These are phyloP conservation scores for Halophytophthora batemanensis DNA, from an alignment of 352 stramenopile genomes.

Conservation along the genomic window DNA sequence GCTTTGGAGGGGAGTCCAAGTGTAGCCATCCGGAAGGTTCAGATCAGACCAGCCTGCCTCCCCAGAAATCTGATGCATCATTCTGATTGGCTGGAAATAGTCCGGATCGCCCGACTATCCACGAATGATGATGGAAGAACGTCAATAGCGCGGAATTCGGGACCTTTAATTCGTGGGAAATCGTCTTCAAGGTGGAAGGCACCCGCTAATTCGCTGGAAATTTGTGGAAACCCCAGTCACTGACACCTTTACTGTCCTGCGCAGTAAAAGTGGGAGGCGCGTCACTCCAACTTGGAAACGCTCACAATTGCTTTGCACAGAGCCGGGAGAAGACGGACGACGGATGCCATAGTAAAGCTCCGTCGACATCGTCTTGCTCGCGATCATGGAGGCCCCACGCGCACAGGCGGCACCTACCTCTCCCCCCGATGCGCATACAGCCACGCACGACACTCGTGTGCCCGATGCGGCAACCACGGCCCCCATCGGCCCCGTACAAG, in stretches of 20 bases:
- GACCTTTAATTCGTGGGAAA: not conserved
- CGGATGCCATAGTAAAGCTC: constrained; percentile 7
- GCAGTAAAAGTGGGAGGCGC: not conserved
- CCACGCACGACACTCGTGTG: not conserved
- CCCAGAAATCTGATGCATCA: no score
- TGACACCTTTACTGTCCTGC: not conserved
- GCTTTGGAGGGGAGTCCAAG: no score
- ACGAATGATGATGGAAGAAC: not conserved
- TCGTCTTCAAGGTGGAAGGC: not conserved
- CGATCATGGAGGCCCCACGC: constrained; percentile 14
- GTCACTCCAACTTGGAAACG: no score
- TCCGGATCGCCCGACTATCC: no score
- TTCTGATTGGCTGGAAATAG: no score
- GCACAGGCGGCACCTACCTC: not conserved
- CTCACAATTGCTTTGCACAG: no score
- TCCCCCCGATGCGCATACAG: not conserved
- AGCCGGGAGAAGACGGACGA: no score
- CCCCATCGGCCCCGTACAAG: not conserved
- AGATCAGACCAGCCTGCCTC: no score
- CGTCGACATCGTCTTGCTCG: no score
- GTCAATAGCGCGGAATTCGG: no score
- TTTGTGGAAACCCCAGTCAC: not conserved
- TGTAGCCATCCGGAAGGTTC: constrained; percentile 1
- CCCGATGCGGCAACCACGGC: not conserved
- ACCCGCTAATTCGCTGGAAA: not conserved